A percentile compares a stretch with the other conserved stretches of the same genome.
Conservation (phyloP, 1,284 basidiomycete genomes). For the Ceratobasidium papillatum region DNA sequence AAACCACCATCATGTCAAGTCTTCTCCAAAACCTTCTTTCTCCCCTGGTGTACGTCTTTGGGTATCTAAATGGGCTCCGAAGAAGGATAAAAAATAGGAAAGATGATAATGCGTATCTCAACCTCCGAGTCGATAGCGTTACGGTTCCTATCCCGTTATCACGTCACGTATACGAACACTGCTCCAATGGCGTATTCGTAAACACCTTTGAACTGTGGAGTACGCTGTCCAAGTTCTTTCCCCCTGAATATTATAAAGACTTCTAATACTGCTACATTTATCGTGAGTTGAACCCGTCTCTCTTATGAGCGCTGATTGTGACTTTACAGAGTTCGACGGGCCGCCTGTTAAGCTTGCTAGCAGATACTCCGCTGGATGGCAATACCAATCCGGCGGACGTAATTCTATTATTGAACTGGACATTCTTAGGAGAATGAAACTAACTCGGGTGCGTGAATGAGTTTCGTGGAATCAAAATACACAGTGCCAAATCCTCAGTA, state of each 20-base stretch:
- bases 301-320: too few species aligned
- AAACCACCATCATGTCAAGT: too few species aligned
- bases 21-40: too few species aligned
- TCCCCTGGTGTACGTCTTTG: too few species aligned
- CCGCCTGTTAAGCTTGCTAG: too few species aligned
- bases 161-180: neutral
- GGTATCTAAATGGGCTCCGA: neutral
- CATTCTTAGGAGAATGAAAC: neutral
- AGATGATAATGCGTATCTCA: neutral
- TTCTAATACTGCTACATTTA: neutral
- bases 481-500: neutral
- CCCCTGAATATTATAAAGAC: neutral
- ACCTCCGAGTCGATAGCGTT: neutral
- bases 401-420: neutral
- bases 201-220: neutral
- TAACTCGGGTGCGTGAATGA: neutral
- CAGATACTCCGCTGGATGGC: too few species aligned
- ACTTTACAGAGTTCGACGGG: too few species aligned
- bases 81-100: neutral
- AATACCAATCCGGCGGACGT: neutral
- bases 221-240: neutral
- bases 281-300: neutral
- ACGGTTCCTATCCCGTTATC: neutral
- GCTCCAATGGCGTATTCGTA: neutral
- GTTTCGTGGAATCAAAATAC: neutral